Evolutionary conservation across 768 basidiomycete genomes (phyloP).

Genomic region (Lactifluus volemus): DNA sequence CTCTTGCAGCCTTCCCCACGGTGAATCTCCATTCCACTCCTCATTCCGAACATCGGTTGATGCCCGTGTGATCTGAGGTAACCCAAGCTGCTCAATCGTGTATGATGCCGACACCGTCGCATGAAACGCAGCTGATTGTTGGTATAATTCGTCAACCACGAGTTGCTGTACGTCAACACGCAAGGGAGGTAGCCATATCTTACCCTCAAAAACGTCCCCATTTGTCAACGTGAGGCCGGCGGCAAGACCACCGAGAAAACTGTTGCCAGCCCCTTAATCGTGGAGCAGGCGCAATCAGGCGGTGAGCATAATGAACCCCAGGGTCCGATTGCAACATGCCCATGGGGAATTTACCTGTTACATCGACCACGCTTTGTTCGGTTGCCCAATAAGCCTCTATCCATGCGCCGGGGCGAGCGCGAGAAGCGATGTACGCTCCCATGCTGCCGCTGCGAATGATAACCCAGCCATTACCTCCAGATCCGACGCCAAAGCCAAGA

Average conservation of each 20-base stretch:
- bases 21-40: slow-evolving; percentile 67
- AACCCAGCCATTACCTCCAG: slow-evolving; percentile 43
- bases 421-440: slow-evolving; percentile 58
- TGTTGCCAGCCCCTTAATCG: slow-evolving; percentile 74
- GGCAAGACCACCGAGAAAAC: slow-evolving; percentile 76
- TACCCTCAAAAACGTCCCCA: slow-evolving; percentile 63
- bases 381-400: slow-evolving; percentile 64
- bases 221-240: slow-evolving; percentile 54
- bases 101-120: slow-evolving; percentile 79
- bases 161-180: slow-evolving; percentile 16
- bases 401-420: slow-evolving; percentile 43
- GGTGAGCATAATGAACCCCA: neutral
- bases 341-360: slow-evolving; percentile 50
- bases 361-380: slow-evolving; percentile 58
- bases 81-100: slow-evolving; percentile 70
- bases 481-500: slow-evolving; percentile 50
- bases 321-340: slow-evolving; percentile 1
- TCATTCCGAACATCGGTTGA: slow-evolving; percentile 20
- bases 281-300: neutral
- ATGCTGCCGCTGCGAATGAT: slow-evolving; percentile 68
- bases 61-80: slow-evolving; percentile 43
- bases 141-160: neutral
- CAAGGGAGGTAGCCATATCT: neutral
- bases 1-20: slow-evolving; percentile 45
- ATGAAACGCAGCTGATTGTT: slow-evolving; percentile 50